These are phyloP conservation scores for Penicillium sp. DNA, from an alignment of 2,329 filamentous ascomycete genomes.

Conservation along the genomic window DNA sequence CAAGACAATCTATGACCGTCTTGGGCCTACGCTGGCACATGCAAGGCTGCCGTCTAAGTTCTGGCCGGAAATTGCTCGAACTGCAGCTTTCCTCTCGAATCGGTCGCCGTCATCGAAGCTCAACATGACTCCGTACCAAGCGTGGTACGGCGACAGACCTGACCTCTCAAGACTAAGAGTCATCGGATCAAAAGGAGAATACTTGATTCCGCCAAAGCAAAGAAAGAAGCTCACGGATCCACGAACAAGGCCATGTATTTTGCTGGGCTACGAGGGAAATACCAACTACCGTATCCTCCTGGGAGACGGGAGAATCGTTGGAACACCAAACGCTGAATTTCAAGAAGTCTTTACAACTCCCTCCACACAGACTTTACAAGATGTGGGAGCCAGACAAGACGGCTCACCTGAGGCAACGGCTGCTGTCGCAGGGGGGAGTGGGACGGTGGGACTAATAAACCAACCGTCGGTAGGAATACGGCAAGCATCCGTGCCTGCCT, in stretches of 20 bases:
- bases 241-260: constrained; percentile 6
- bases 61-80: constrained; percentile 7
- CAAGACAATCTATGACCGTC: constrained; percentile 4
- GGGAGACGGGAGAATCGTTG: constrained; percentile 6
- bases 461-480: constrained; percentile 6
- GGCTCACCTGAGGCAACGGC: constrained; percentile 6
- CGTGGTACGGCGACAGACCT: constrained; percentile 4
- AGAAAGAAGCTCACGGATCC: constrained; percentile 5
- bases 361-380: constrained; percentile 5
- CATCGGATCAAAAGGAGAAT: constrained; percentile 5
- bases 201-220: constrained; percentile 1
- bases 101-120: constrained; percentile 5
- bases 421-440: constrained; percentile 6
- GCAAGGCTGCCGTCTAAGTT: constrained; percentile 9
- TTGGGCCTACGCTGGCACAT: constrained; percentile 3
- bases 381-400: constrained; percentile 6
- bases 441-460: constrained; percentile 11
- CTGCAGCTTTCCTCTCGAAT: constrained; percentile 6
- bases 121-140: constrained; percentile 8
- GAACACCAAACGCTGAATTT: constrained; percentile 6
- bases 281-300: constrained; percentile 8
- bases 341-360: constrained; percentile 3
- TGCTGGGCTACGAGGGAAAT: constrained; percentile 5
- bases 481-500: constrained; percentile 8
- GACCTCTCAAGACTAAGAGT: constrained; percentile 5